Evolutionary conservation across 352 stramenopile species (phyloP).

Genomic region (Pythium dissotocum): DNA sequence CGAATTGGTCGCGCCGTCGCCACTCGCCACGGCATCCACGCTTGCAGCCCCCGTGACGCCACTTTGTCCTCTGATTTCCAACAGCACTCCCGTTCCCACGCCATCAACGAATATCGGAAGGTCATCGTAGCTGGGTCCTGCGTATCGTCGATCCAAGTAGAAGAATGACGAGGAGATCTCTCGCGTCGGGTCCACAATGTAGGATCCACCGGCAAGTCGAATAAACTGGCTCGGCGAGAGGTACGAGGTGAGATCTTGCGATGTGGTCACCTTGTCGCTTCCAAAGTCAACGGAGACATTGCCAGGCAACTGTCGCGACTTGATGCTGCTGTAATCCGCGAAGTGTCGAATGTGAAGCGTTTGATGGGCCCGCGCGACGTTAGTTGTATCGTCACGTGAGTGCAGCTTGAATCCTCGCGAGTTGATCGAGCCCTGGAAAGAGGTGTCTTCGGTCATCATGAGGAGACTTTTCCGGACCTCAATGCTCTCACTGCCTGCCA

Average conservation of each 20-base stretch:
- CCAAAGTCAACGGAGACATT: constrained; percentile 52
- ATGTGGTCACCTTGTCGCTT: constrained; percentile 46
- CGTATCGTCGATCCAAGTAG: constrained; percentile 51
- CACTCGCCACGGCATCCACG: constrained; percentile 39
- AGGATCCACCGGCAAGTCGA: constrained; percentile 47
- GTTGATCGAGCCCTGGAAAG: constrained; percentile 45
- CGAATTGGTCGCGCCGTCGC: constrained; percentile 18
- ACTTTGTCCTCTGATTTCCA: constrained; percentile 35
- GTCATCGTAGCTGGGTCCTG: constrained; percentile 46
- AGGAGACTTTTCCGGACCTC: constrained; percentile 48
- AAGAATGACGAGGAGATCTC: constrained; percentile 35
- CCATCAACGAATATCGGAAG: constrained; percentile 55
- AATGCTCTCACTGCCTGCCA: constrained; percentile 44
- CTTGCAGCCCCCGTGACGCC: constrained; percentile 29
- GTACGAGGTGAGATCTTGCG: constrained; percentile 39
- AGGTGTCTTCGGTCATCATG: constrained; percentile 45
- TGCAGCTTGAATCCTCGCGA: constrained; percentile 47
- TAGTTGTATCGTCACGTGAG: constrained; percentile 47
- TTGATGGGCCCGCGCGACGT: constrained; percentile 33
- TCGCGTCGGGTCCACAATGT: constrained; percentile 46
- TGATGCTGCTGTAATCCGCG: constrained; percentile 40
- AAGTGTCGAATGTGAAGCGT: constrained; percentile 56
- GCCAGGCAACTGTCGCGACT: constrained; percentile 33
- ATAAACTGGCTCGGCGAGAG: constrained; percentile 45
- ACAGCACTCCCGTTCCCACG: constrained; percentile 44